A percentile compares a stretch with the other conserved stretches of the same genome.
Conservation (phyloP, 2,329 filamentous ascomycete genomes). For the Penicillium concentricum region DNA sequence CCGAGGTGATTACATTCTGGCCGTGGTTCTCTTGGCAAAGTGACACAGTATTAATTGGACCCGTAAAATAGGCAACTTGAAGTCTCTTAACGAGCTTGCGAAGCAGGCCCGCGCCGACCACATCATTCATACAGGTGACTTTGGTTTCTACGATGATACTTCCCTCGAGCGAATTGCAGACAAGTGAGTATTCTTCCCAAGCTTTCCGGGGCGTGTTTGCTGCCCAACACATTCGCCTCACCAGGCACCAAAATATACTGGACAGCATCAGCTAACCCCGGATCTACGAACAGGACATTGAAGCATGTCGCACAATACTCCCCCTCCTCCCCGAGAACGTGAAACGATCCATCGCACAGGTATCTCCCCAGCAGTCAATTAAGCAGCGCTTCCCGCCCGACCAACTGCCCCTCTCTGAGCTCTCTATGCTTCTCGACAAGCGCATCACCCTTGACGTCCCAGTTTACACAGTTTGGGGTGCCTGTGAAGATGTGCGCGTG, state of each 20-base stretch:
- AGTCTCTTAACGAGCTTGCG: conserved; percentile 93
- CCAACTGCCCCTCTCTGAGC: conserved; percentile 87
- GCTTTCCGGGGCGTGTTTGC: conserved; percentile 6
- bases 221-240: conserved; percentile 11
- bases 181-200: conserved; percentile 65
- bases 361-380: conserved; percentile 67
- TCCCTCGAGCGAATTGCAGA: conserved; percentile 96
- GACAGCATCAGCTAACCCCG: conserved; percentile 18
- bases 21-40: neutral
- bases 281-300: conserved; percentile 65
- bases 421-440: conserved; percentile 83
- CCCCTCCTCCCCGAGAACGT: conserved; percentile 76
- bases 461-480: conserved; percentile 98
- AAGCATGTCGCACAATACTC: conserved; percentile 99
- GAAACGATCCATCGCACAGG: conserved; percentile 64
- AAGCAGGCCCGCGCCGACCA: conserved; percentile 93
- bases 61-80: conserved; percentile 73
- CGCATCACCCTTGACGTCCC: conserved; percentile 90
- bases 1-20: conserved; percentile 40
- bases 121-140: conserved; percentile 98
- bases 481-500: conserved; percentile 96
- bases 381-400: conserved; percentile 80
- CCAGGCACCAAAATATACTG: neutral
- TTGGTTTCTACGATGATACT: conserved; percentile 96
- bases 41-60: conserved; percentile 17